Evolutionary conservation across 352 stramenopile genomes (phyloP).

Genomic region (Aphanomyces stellatus): DNA sequence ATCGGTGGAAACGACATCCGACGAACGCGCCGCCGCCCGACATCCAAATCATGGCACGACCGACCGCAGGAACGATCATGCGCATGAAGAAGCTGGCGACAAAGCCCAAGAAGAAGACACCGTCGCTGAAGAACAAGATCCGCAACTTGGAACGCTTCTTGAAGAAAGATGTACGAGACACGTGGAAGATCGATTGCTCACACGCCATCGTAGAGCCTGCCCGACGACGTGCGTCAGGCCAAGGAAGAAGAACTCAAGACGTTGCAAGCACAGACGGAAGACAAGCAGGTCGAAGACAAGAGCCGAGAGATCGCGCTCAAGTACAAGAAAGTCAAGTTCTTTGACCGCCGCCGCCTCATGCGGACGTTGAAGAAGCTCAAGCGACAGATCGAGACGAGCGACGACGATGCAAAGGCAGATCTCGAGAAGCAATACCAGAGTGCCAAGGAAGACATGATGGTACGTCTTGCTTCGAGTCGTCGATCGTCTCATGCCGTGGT

Average conservation of each 20-base stretch:
- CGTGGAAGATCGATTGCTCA: too few relatives aligned
- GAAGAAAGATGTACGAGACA: conserved; percentile 21
- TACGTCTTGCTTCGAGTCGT: not conserved
- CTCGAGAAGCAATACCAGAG: conserved; percentile 1
- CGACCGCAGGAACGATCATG: conserved; percentile 19
- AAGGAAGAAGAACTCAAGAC: conserved; percentile 15
- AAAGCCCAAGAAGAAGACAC: conserved; percentile 21
- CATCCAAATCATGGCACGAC: conserved; percentile 1
- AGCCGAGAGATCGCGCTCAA: conserved; percentile 18
- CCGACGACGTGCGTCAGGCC: conserved; percentile 6
- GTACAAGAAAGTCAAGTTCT: conserved; percentile 20
- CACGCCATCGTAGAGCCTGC: too few relatives aligned
- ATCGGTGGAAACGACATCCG: not conserved
- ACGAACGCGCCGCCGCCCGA: not conserved
- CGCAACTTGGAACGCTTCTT: conserved; percentile 18
- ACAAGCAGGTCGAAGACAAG: not conserved
- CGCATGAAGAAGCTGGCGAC: conserved; percentile 10
- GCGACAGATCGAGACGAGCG: not conserved
- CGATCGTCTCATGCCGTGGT: not conserved
- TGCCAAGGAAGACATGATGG: conserved; percentile 20
- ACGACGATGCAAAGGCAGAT: not conserved
- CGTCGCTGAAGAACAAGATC: conserved; percentile 19
- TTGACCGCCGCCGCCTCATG: conserved; percentile 18
- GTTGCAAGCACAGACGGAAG: conserved; percentile 2
- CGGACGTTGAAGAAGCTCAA: conserved; percentile 19